Evolutionary conservation across 1,284 basidiomycete genomes (phyloP), one percentile per base, ranked within the genome.

Genomic region (Trametes sp.): DNA sequence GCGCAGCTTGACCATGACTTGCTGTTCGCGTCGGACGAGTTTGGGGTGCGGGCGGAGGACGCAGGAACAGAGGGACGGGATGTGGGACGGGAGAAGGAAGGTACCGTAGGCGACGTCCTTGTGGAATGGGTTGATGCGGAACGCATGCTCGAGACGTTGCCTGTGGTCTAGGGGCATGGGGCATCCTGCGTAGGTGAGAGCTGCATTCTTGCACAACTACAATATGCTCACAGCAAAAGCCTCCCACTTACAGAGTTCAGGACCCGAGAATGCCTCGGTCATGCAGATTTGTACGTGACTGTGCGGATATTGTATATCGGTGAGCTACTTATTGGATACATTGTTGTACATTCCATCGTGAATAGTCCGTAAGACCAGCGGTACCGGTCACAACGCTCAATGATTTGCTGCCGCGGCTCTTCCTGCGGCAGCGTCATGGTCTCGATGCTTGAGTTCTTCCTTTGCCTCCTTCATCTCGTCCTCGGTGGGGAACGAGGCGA

Each of bases 401-500:
- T 35, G 46, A 28, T 23, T 38, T 3, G 31, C 38, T 6, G 42
- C 42, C 1, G 53, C 64, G 0, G 58, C 61, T 19, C 68, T 54
- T 2, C 67, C 68, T 8, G 65, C 68, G 6, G 69, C 68, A 1
- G 72, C 74, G 41, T 75, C 71, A 46, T 75, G 74, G 50, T 73
- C 72, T 13, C 72, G 66, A 24, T 63, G 62, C 65, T 72, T 73
- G 38, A 74, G 57, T 57, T 74, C 73, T 44, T 74, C 65, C 69
- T 75, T 68, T 26, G 74, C 72, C 4, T 77, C 72, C 62, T 82
- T 80, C 82, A 84, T 84, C 72, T 87, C 83, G 28, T 82, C 78
- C 42, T 83, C 79, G 0, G 81, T 83, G 0, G 86, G 87, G 77
- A 87, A 88, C 49, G 77, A 77, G 0, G 81, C 66, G 70, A 89